Evolutionary conservation across 2,329 filamentous ascomycete species (phyloP).

Genomic region (Geosmithia putterillii): DNA sequence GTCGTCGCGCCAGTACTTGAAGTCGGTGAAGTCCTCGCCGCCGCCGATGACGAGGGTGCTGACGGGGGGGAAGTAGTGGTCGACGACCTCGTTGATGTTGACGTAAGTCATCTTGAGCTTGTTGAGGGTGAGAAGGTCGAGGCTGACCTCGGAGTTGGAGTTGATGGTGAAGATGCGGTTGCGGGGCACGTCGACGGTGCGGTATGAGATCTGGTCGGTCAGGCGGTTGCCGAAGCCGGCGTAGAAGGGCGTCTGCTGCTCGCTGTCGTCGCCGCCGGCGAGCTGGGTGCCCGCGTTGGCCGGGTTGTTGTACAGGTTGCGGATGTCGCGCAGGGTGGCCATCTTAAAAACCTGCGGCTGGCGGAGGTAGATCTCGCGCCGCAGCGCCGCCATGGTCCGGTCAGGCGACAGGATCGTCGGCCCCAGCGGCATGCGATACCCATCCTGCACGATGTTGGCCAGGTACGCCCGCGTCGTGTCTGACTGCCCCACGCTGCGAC

Average conservation of each 20-base stretch:
- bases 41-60: conserved; percentile 77
- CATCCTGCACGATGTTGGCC: conserved; percentile 78
- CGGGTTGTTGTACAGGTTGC: conserved; percentile 68
- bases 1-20: conserved; percentile 86
- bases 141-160: conserved; percentile 85
- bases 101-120: conserved; percentile 96
- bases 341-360: conserved; percentile 99
- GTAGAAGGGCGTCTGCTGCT: conserved; percentile 56
- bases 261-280: not conserved
- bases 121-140: conserved; percentile 82
- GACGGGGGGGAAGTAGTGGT: conserved; percentile 94
- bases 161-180: conserved; percentile 98
- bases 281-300: conserved; percentile 28
- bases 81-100: conserved; percentile 91
- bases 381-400: conserved; percentile 82
- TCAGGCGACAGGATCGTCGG: conserved; percentile 94
- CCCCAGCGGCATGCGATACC: conserved; percentile 73
- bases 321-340: conserved; percentile 91
- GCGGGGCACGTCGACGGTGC: conserved; percentile 87
- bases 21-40: conserved; percentile 92
- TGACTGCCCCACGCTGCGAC: conserved; percentile 83
- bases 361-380: conserved; percentile 84
- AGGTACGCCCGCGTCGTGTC: conserved; percentile 85
- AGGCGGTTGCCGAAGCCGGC: conserved; percentile 94
- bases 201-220: conserved; percentile 91